Conservation (phyloP, 495 filamentous ascomycete genomes). For the Trypethelium eluteriae region DNA sequence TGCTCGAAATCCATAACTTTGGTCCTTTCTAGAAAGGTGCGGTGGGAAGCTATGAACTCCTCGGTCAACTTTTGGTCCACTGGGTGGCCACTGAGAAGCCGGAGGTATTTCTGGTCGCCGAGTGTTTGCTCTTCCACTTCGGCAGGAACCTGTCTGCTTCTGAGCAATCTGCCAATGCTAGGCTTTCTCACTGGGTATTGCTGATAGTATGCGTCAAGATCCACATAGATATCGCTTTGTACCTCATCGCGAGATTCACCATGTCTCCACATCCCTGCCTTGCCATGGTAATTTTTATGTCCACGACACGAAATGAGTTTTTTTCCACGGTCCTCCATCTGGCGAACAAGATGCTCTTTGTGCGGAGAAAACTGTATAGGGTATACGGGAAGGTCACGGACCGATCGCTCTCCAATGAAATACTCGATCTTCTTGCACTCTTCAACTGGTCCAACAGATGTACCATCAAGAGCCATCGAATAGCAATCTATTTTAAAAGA, state of each 20-base stretch:
- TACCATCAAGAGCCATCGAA: neutral
- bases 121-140: neutral
- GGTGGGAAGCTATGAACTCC: neutral
- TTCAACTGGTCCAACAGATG: neutral
- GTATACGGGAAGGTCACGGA: neutral
- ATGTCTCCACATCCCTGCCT: too few relatives aligned
- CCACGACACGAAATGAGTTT: neutral
- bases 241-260: neutral
- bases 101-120: neutral
- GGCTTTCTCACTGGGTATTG: neutral
- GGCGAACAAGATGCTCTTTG: too few relatives aligned
- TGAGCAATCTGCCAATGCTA: neutral
- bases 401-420: neutral
- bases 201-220: neutral
- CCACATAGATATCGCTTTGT: neutral
- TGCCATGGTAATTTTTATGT: too few relatives aligned
- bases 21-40: neutral
- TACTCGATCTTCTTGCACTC: neutral
- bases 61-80: neutral
- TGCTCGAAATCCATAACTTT: neutral
- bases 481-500: neutral
- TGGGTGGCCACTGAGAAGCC: neutral
- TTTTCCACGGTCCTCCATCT: neutral
- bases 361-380: too few relatives aligned
- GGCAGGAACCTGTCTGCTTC: neutral